phyloP scores from a whole-genome alignment of 2,329 filamentous ascomycete species.

The Pseudonectria foliicola region DNA sequence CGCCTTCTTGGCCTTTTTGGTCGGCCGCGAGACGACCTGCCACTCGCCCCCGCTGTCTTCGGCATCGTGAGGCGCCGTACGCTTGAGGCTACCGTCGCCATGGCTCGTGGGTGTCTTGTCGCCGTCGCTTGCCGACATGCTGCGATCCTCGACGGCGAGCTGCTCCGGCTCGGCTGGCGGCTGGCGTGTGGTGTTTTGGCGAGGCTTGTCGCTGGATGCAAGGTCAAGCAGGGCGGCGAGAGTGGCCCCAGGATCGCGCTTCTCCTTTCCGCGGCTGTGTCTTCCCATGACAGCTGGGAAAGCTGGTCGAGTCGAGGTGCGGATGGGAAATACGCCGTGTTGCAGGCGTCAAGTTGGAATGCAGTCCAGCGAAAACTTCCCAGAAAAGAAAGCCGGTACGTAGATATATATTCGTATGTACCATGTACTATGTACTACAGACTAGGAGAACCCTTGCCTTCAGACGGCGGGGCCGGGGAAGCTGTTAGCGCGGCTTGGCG shows the following conservation, averaged over 20 bases:
- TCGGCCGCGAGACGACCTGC: conserved; percentile 47
- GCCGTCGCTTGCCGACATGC: conserved; percentile 2
- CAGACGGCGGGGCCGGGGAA: too few species aligned
- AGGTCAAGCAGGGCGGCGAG: conserved; percentile 14
- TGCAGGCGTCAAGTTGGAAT: not conserved
- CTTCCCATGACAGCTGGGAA: conserved; percentile 17
- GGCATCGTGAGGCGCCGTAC: conserved; percentile 39
- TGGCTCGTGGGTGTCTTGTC: too few species aligned
- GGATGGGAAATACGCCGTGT: too few species aligned
- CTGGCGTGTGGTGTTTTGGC: conserved; percentile 3
- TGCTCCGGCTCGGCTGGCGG: conserved; percentile 8
- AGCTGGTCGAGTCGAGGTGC: conserved; percentile 1
- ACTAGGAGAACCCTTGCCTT: too few species aligned
- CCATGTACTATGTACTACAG: too few species aligned
- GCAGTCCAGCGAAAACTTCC: too few species aligned
- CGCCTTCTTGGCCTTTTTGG: conserved; percentile 55
- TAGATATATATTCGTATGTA: too few species aligned
- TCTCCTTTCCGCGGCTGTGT: conserved; percentile 12
- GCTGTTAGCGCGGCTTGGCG: too few species aligned
- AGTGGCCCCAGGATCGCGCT: conserved; percentile 7
- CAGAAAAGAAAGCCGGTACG: not conserved
- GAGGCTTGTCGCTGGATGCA: conserved; percentile 4
- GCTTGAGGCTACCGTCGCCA: conserved; percentile 38
- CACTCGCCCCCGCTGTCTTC: conserved; percentile 38
- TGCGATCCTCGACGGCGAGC: not conserved